Evolutionary conservation across 352 stramenopile species (phyloP), one percentile per base, ranked within the genome.

Genomic region (Pythium guiyangense): DNA sequence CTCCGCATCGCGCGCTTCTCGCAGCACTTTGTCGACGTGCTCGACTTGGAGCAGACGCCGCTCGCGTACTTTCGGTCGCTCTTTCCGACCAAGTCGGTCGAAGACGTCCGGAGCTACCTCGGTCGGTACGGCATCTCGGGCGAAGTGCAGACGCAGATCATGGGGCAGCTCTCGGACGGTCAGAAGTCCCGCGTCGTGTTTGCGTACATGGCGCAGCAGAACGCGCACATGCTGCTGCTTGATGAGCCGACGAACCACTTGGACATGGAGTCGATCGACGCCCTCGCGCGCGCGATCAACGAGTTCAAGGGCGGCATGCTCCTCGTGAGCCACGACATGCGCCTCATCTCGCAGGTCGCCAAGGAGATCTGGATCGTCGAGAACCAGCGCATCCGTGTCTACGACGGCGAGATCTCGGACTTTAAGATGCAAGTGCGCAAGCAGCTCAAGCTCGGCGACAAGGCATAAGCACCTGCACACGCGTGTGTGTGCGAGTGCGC

Each of bases 361-460:
- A 94, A 99, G 67, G 95, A 99, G 74, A 99, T 99, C 74, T 99
- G 97, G 85, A 86, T 99, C 52, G 97, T 97, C 62, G 96, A 99
- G 63, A 83, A 99, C 66, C 96, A 98, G 61, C 90, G 88, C 53
- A 96, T 99, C 52, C 84, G 76, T 8, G 91, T 94, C 48, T 99
- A 98, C 79, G 78, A 98, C 46, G 97, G 96, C 46, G 96, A 99
- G 72, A 99, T 99, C 67, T 88, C 90, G 60, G 92, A 98, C 67
- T 99, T 99, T 74, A 99, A 99, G 78, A 64, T 59, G 52, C 50
- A 54, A 20, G 51, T 64, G 51, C 52, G 58, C 46, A 59, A 64
- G 34, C 52, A 64, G 51, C 52, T 64, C n/a, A 64, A 64, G 58
- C 50, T 64, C 26, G 58, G 51, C 12, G 52, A 59, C 17, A 62